A percentile compares a stretch with the other conserved stretches of the same genome.
Conservation (phyloP, 176 grass and related monocot genomes). For the Lolium perenne region DNA sequence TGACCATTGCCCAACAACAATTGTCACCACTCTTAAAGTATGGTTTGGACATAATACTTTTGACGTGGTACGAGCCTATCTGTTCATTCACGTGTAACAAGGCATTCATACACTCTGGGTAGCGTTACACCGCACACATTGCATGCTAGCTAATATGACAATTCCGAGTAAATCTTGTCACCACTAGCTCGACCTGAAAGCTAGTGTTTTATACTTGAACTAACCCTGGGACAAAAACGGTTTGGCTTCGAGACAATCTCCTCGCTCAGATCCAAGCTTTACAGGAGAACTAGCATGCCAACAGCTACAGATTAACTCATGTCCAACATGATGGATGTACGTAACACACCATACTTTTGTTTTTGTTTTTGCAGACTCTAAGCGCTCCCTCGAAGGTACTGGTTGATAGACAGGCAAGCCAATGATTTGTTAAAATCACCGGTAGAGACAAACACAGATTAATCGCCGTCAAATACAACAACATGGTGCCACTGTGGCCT, state of each 20-base stretch:
- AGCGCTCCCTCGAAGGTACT: background rate
- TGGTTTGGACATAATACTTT: background rate
- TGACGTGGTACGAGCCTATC: background rate
- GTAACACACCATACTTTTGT: background rate
- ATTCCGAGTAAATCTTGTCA: background rate
- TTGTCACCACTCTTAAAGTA: background rate
- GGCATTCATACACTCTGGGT: background rate
- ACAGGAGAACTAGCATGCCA: background rate
- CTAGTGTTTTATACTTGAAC: background rate
- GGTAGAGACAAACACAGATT: background rate
- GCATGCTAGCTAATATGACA: background rate
- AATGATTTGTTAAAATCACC: background rate
- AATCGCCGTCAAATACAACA: background rate
- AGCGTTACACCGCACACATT: background rate
- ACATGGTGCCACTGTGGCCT: background rate
- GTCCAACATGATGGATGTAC: background rate
- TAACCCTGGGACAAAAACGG: background rate
- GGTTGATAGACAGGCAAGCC: background rate
- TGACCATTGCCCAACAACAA: too few relatives aligned
- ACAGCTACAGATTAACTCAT: background rate
- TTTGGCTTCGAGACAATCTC: background rate
- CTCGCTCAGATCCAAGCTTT: background rate
- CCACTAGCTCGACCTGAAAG: background rate
- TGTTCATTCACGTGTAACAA: background rate
- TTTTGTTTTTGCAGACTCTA: too few relatives aligned